These are phyloP conservation scores for Ogataea philodendri DNA, from an alignment of 805 yeast genomes.

Conservation along the genomic window DNA sequence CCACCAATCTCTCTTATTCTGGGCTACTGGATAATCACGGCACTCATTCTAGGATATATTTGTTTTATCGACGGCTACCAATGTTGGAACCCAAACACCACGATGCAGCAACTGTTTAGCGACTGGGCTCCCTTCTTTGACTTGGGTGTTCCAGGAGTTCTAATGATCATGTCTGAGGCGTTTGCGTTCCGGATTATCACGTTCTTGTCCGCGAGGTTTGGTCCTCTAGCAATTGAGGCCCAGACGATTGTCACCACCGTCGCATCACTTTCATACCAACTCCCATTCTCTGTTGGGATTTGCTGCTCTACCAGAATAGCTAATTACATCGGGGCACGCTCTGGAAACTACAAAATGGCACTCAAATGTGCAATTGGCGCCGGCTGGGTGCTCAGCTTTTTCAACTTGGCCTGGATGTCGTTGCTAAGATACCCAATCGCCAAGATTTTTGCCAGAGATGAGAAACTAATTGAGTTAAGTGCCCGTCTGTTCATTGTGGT, in stretches of 20 bases:
- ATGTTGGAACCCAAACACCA: constrained; percentile 50
- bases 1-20: constrained; percentile 70
- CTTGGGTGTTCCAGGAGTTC: constrained; percentile 50
- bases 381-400: constrained; percentile 33
- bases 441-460: constrained; percentile 41
- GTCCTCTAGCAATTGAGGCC: constrained; percentile 48
- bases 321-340: constrained; percentile 51
- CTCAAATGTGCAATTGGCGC: constrained; percentile 37
- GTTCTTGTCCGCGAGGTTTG: constrained; percentile 47
- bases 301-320: constrained; percentile 53
- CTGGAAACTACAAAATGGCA: constrained; percentile 35
- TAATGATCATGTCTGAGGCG: constrained; percentile 57
- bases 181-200: constrained; percentile 53
- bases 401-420: constrained; percentile 40
- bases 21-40: constrained; percentile 68
- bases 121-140: constrained; percentile 43
- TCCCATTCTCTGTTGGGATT: constrained; percentile 51
- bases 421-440: constrained; percentile 40
- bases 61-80: constrained; percentile 56
- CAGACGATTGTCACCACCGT: constrained; percentile 51
- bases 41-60: constrained; percentile 51
- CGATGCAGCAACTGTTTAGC: constrained; percentile 33
- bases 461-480: constrained; percentile 37
- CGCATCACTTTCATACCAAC: constrained; percentile 48
- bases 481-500: constrained; percentile 44